Base-by-base conservation (phyloP, 1,284 basidiomycete genomes). In the Vanrija pseudolonga region DNA sequence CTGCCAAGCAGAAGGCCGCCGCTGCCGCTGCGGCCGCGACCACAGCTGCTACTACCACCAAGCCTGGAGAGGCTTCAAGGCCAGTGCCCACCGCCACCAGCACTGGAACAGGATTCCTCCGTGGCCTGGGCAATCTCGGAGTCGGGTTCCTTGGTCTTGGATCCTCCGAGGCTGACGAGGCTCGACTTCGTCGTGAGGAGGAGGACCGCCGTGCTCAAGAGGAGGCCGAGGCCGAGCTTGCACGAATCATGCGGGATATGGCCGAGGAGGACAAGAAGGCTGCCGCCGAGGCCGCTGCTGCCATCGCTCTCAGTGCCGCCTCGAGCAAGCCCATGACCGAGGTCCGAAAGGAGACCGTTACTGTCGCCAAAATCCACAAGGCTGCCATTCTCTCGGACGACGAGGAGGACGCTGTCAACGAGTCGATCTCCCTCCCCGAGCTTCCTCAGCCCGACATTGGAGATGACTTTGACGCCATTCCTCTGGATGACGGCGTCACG, bases 41-140 rank as follows among this genome's bases (percentile, higher is more conserved):
- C 20, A 15, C 56, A 39, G n/a, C 56, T 43, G 20, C 38, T 4
- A 20, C 32, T 3, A 32, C 9, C 12, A 32, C 12, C 7, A 32
- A 32, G 32, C 32, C 32, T 12, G 32, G 32, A 12, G 32, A 32
- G 32, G 32, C 32, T 12, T 9, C 32, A 12, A 12, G 32, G 32
- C 12, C 32, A 12, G 32, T 36, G 15, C 28, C 57, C 42, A 12
- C 57, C 52, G 43, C 60, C 11, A 55, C 57, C 18, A 56, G 62
- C 24, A 64, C 65, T 14, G 66, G 65, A 17, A 44, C 64, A 5
- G 72, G 73, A 5, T 74, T 74, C 63, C 54, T 74, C 2, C 59
- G 66, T 8, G 67, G 68, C 26, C 46, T 74, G 22, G 64, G 68
- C 6, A 68, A 57, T 50, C 38, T 68, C 14, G 65, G 66, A 15